Percentiles rank a stretch among this genome's conserved stretches.
These are phyloP conservation scores for Beauveria brongniartii DNA, from an alignment of 2,329 filamentous ascomycete species.

Conservation along the genomic window DNA sequence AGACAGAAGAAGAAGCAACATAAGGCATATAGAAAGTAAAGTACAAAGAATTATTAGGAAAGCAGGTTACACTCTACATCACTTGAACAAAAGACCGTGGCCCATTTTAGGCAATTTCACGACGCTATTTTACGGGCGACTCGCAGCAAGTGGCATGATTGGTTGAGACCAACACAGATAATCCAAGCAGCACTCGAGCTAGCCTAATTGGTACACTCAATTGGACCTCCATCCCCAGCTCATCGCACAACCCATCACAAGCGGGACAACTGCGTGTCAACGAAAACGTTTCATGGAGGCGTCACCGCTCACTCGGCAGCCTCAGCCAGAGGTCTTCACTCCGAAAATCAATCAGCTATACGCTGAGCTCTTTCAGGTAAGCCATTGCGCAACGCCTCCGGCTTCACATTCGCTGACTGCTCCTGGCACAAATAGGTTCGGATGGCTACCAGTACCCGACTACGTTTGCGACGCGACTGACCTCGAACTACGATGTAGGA, in stretches of 20 bases:
- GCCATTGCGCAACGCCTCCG: constrained; percentile 12
- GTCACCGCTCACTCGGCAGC: constrained; percentile 89
- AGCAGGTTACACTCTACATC: background rate
- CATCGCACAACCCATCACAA: background rate
- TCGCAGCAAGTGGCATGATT: background rate
- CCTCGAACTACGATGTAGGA: constrained; percentile 35
- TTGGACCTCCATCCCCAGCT: background rate
- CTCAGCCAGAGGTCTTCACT: constrained; percentile 81
- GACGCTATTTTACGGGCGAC: background rate
- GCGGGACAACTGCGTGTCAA: constrained; percentile 1
- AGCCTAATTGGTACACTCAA: background rate
- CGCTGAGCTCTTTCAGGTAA: constrained; percentile 70
- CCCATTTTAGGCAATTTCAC: background rate
- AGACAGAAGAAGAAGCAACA: too few relatives aligned
- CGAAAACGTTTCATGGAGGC: constrained; percentile 56
- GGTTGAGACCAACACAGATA: background rate
- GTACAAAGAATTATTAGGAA: background rate
- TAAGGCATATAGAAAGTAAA: background rate
- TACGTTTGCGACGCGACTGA: constrained; percentile 21
- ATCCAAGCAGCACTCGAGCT: background rate
- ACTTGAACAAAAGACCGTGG: too few relatives aligned
- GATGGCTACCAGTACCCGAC: constrained; percentile 11
- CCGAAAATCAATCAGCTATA: constrained; percentile 92
- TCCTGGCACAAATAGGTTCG: constrained; percentile 1
- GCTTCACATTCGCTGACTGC: background rate